Evolutionary conservation across 2,329 filamentous ascomycete genomes (phyloP).

Genomic region (Aspergillus eucalypticola): DNA sequence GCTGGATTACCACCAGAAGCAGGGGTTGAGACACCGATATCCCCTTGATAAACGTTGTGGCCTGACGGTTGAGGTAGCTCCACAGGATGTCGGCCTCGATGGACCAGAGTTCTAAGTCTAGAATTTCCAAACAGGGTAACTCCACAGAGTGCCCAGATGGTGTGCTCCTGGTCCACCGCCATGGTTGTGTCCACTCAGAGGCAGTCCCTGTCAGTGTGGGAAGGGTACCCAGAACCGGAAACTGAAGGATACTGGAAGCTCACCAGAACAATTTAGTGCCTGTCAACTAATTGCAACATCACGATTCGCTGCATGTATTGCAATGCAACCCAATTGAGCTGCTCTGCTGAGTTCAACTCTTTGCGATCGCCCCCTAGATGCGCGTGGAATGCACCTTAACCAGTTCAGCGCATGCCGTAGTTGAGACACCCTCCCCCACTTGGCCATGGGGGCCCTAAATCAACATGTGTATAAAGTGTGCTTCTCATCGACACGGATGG

Average conservation of each 20-base stretch:
- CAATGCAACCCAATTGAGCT: slow-evolving; percentile 9
- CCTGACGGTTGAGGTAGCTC: neutral
- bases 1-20: neutral
- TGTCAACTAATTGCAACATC: neutral
- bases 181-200: neutral
- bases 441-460: neutral
- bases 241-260: neutral
- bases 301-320: slow-evolving; percentile 2
- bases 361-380: neutral
- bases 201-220: neutral
- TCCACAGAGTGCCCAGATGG: neutral
- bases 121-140: slow-evolving; percentile 6
- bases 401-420: slow-evolving; percentile 10
- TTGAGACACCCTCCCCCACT: slow-evolving; percentile 10
- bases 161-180: neutral
- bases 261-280: neutral
- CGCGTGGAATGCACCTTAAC: slow-evolving; percentile 9
- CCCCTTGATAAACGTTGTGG: slow-evolving; percentile 5
- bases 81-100: neutral
- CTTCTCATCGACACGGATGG: neutral
- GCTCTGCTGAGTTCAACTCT: neutral
- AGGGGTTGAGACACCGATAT: slow-evolving; percentile 7
- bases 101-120: slow-evolving; percentile 2
- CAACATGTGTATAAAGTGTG: slow-evolving; percentile 13
- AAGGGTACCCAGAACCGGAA: neutral